Evolutionary conservation across 2,329 filamentous ascomycete species (phyloP), one percentile per base, ranked within the genome.

Genomic region (Helminthosporium solani): DNA sequence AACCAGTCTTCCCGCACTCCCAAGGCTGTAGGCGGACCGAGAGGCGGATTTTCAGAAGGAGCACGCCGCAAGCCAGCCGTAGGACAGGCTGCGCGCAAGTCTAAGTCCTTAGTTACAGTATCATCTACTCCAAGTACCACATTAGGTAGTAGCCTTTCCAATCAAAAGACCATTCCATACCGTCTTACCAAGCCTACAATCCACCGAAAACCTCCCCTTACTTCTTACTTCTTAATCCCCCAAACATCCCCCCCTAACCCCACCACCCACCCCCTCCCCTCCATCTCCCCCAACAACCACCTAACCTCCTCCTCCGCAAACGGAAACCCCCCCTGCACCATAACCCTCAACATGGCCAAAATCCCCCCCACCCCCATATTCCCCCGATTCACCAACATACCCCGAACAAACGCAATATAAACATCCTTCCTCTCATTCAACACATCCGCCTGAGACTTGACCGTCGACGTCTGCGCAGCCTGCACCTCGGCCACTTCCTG

Each of bases 291-390:
- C 47, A 97, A 71, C 66, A 96, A 87, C 67, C 87, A 87, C 60
- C 84, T 82, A 51, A 97, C 73, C 72, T 97, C 91, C 65, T 96
- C 91, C 61, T 88, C 88, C 51, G 86, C 89, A 79, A 90, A 96
- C 0, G 88, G 83, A 65, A 96, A 96, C 2, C 90, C 91, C 11
- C 90, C 90, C 0, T 88, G 82, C 42, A 96, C 84, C 47, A 92
- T 80, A 80, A 97, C 92, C 72, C 89, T 90, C 78, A 99, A 79
- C 89, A 97, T 96, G 86, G 91, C 95, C 7, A 84, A 80, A 54
- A 99, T 95, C 66, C 90, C 82, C 44, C 78, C 78, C 48, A 91
- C 74, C 40, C 88, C 85, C 88, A 96, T 94, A 21, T 86, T 83
- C 15, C 86, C 86, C 58, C 90, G 87, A 69, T 96, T 96, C 51